A percentile compares a stretch with the other conserved stretches of the same genome.
phyloP scores from a whole-genome alignment of 192 early-diverging fungal genomes.

The Funneliformis geosporum region DNA sequence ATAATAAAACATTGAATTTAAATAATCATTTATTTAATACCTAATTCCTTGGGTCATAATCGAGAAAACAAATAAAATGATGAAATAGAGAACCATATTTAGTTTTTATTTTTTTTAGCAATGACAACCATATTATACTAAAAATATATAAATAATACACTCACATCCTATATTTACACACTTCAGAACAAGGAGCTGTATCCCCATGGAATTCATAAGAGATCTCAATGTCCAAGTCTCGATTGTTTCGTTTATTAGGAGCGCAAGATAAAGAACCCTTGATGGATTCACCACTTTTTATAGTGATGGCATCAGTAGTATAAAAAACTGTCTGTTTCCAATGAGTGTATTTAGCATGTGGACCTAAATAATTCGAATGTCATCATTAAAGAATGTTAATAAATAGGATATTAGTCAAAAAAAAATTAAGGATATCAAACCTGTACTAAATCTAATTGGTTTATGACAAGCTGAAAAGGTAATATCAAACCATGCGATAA shows the following conservation, averaged over 20 bases:
- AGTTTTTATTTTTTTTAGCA: not conserved
- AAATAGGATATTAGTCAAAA: too few species aligned
- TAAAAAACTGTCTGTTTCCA: slow-evolving; percentile 99
- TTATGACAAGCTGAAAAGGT: slow-evolving; percentile 71
- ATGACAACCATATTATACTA: not conserved
- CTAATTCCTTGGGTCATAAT: slow-evolving; percentile 29
- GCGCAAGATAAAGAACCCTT: slow-evolving; percentile 57
- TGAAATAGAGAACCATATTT: not conserved
- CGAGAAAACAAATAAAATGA: not conserved
- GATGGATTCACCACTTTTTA: slow-evolving; percentile 77
- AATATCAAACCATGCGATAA: slow-evolving; percentile 95
- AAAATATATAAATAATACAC: not conserved
- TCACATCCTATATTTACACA: slow-evolving; percentile 51
- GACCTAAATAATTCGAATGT: slow-evolving; percentile 57
- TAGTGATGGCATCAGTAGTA: slow-evolving; percentile 59
- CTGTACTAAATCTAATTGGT: slow-evolving; percentile 50
- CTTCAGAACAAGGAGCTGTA: slow-evolving; percentile 40
- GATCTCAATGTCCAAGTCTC: slow-evolving; percentile 92
- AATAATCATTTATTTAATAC: slow-evolving; percentile 22
- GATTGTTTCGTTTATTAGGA: slow-evolving; percentile 81
- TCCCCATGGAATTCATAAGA: slow-evolving; percentile 44
- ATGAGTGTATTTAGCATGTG: slow-evolving; percentile 83
- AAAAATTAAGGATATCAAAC: too few species aligned
- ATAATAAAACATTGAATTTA: too few species aligned
- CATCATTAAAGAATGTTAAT: not conserved